Conservation (phyloP, 106 monocot species). For the Xerophyta viscosa region DNA sequence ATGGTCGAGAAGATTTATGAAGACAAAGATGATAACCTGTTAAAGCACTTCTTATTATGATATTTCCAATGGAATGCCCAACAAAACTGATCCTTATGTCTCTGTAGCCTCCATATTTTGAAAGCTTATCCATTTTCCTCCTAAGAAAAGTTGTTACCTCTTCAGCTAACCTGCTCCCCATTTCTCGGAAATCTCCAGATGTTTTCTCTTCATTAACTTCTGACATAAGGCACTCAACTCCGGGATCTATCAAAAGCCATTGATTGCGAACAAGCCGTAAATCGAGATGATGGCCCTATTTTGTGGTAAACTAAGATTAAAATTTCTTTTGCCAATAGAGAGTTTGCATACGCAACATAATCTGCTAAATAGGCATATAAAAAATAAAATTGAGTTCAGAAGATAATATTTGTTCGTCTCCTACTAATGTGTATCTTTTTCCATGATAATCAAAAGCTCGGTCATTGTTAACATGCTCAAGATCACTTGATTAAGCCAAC, state of each 20-base stretch:
- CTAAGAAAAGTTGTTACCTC: constrained; percentile 65
- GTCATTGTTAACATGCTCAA: no score
- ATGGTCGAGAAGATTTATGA: background rate
- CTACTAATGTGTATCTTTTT: no score
- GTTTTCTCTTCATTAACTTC: constrained; percentile 95
- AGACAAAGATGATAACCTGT: constrained; percentile 43
- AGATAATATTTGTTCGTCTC: no score
- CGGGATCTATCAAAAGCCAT: constrained; percentile 95
- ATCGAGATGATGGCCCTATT: constrained; percentile 97
- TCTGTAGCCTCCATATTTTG: constrained; percentile 69
- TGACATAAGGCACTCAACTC: constrained; percentile 91
- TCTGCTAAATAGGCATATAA: no score
- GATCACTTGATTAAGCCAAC: no score
- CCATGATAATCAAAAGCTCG: no score
- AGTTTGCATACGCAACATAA: no score
- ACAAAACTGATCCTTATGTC: constrained; percentile 93
- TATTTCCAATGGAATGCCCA: constrained; percentile 97
- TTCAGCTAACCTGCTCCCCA: constrained; percentile 85
- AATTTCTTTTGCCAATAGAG: no score
- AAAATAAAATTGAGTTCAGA: no score
- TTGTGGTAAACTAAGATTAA: no score
- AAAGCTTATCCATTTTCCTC: constrained; percentile 72
- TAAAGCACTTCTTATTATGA: constrained; percentile 90
- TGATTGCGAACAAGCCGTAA: constrained; percentile 87
- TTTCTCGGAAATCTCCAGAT: constrained; percentile 90